Conservation (phyloP, 2,329 filamentous ascomycete species). For the Ampelomyces quisqualis region DNA sequence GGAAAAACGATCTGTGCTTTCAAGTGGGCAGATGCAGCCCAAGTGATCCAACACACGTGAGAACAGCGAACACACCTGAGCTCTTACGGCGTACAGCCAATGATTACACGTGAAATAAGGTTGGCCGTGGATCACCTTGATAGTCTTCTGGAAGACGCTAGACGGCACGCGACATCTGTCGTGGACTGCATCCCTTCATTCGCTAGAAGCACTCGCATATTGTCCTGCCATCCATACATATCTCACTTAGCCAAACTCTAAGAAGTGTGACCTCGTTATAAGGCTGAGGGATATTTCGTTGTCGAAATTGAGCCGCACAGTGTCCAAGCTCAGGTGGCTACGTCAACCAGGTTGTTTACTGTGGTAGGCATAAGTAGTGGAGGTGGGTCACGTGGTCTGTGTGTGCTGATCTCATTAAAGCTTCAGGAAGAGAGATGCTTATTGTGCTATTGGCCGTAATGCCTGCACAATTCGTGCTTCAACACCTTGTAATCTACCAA, state of each 20-base stretch:
- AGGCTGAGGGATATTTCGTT: slow-evolving; percentile 11
- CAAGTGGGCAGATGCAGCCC: too few relatives aligned
- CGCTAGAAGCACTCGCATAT: background rate
- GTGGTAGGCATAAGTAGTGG: too few relatives aligned
- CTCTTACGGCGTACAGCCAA: slow-evolving; percentile 4
- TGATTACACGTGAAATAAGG: slow-evolving; percentile 9
- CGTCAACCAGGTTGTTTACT: too few relatives aligned
- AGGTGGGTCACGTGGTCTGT: too few relatives aligned
- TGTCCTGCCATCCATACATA: background rate
- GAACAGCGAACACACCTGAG: slow-evolving; percentile 18
- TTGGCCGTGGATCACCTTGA: slow-evolving; percentile 2
- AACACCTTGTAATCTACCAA: too few relatives aligned
- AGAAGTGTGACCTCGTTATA: background rate
- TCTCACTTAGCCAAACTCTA: background rate
- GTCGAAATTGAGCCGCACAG: slow-evolving; percentile 2
- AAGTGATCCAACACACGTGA: slow-evolving; percentile 19
- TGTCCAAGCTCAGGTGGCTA: too few relatives aligned
- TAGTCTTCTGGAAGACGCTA: slow-evolving; percentile 14
- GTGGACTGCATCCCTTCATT: slow-evolving; percentile 10
- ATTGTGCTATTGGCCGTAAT: too few relatives aligned
- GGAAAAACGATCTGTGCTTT: too few relatives aligned
- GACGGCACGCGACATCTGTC: slow-evolving; percentile 3
- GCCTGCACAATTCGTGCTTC: background rate
- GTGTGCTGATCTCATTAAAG: too few relatives aligned
- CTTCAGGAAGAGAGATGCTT: too few relatives aligned